A percentile compares a stretch with the other conserved stretches of the same genome.
Conservation (phyloP, 2,329 filamentous ascomycete species). For the Phoma herbarum region DNA sequence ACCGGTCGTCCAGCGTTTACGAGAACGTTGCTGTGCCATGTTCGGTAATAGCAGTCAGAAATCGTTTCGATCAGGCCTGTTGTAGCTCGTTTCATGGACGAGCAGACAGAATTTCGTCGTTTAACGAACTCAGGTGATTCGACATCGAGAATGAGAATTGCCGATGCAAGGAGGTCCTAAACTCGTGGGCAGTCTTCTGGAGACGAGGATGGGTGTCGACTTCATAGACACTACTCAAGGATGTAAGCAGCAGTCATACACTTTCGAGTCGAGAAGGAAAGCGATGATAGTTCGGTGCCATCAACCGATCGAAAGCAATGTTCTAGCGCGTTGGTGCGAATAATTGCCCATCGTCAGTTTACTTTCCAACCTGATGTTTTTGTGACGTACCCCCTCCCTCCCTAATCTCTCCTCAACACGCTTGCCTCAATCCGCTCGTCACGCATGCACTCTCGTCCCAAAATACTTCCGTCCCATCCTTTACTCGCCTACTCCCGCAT, state of each 20-base stretch:
- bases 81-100: background rate
- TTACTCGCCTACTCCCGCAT: slow-evolving; percentile 15
- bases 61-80: background rate
- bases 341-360: background rate
- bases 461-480: slow-evolving; percentile 7
- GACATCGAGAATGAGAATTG: background rate
- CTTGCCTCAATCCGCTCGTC: background rate
- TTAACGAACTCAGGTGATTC: background rate
- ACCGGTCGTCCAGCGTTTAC: background rate
- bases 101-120: background rate
- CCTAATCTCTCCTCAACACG: background rate
- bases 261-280: background rate
- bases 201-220: background rate
- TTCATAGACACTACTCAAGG: background rate
- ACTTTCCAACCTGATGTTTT: slow-evolving; percentile 3
- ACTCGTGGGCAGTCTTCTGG: background rate
- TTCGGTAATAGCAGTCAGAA: background rate
- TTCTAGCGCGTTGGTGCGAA: background rate
- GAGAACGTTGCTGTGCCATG: background rate
- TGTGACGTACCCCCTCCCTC: slow-evolving; percentile 12
- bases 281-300: background rate
- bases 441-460: background rate
- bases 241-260: background rate
- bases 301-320: background rate
- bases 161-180: background rate